Conservation (phyloP, 441 rosid genomes). For the Codiaeum variegatum region DNA sequence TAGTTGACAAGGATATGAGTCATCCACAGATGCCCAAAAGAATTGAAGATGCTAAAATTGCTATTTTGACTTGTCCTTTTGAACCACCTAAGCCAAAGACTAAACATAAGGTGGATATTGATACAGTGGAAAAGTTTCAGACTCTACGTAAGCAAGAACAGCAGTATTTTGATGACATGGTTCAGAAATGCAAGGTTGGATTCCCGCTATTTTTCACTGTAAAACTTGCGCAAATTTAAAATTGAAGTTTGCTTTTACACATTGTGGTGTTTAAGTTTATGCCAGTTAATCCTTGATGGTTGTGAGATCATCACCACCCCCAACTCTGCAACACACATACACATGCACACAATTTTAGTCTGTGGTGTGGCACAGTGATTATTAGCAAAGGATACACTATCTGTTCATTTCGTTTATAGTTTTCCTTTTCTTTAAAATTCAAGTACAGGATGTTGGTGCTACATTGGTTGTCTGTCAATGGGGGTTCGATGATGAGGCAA, state of each 20-base stretch:
- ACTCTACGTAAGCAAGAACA: constrained; percentile 83
- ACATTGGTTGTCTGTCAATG: constrained; percentile 97
- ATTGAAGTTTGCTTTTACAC: background rate
- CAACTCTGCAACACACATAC: too few relatives aligned
- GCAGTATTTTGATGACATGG: constrained; percentile 96
- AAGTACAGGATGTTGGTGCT: constrained; percentile 87
- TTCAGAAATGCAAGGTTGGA: constrained; percentile 88
- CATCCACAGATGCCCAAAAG: constrained; percentile 97
- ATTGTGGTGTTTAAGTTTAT: background rate
- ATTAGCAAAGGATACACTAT: too few relatives aligned
- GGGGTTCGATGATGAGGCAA: constrained; percentile 99
- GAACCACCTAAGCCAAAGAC: constrained; percentile 99
- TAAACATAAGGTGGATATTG: constrained; percentile 97
- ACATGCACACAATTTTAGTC: background rate
- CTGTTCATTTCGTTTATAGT: background rate
- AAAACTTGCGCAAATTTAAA: background rate
- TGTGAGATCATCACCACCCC: background rate
- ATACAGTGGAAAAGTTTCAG: constrained; percentile 92
- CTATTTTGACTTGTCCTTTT: constrained; percentile 93
- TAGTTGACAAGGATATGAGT: constrained; percentile 92
- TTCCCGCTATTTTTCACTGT: background rate
- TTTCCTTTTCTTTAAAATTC: constrained; percentile 7
- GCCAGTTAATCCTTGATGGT: background rate
- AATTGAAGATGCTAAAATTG: constrained; percentile 91
- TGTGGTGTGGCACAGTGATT: background rate